A percentile compares a stretch with the other conserved stretches of the same genome.
phyloP scores from a whole-genome alignment of 768 basidiomycete species.

The Mycena galopus region DNA sequence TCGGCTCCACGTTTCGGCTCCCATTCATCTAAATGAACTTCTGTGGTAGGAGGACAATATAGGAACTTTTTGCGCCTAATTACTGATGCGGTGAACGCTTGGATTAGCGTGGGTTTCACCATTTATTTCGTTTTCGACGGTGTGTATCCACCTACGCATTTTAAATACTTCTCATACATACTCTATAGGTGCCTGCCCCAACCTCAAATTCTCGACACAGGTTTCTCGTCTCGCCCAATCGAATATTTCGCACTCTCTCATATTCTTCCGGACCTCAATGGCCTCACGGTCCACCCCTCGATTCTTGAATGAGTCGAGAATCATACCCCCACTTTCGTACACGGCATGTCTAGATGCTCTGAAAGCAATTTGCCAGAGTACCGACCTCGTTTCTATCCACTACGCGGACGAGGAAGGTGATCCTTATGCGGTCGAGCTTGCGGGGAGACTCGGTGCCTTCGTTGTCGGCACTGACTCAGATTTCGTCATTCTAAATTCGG shows the following conservation, averaged over 20 bases:
- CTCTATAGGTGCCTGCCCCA: slow-evolving; percentile 72
- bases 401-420: slow-evolving; percentile 89
- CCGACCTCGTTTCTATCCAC: slow-evolving; percentile 63
- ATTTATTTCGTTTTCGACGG: slow-evolving; percentile 89
- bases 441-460: slow-evolving; percentile 78
- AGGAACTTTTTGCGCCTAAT: slow-evolving; percentile 61
- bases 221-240: slow-evolving; percentile 70
- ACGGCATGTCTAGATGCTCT: slow-evolving; percentile 71
- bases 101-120: slow-evolving; percentile 75
- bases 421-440: slow-evolving; percentile 87
- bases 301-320: slow-evolving; percentile 79
- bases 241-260: slow-evolving; percentile 69
- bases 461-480: slow-evolving; percentile 88
- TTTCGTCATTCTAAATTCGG: slow-evolving; percentile 82
- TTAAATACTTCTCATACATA: slow-evolving; percentile 15
- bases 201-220: slow-evolving; percentile 79
- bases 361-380: slow-evolving; percentile 49
- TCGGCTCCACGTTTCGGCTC: no score
- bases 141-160: slow-evolving; percentile 49
- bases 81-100: slow-evolving; percentile 67
- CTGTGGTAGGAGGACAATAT: no score
- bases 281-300: slow-evolving; percentile 72
- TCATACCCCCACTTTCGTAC: slow-evolving; percentile 79
- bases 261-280: slow-evolving; percentile 87
- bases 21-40: no score